Base-by-base conservation (phyloP, 345 rosid species). In the Camelina sativa region DNA sequence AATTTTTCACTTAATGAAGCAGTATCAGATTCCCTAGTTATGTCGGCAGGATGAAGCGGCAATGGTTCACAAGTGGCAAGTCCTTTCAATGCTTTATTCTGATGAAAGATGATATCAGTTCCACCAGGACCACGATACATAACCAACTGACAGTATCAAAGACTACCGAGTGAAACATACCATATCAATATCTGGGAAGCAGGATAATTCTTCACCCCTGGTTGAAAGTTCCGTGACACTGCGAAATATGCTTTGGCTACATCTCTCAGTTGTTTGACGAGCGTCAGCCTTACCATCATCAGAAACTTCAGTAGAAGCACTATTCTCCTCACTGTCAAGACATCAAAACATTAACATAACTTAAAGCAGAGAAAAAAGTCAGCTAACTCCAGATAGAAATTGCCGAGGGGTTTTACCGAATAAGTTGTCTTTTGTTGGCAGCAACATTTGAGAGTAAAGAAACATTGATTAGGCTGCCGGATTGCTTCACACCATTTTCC, bases 11-110 rank as follows among this genome's bases (percentile, higher is more conserved):
- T 57, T 23, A 77, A 59, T 11, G 79, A 56, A 74, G 83, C 72
- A 57, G 83, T 75, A 71, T 67, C 84, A 67, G 71, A 73, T 48
- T 79, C 81, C 77, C 76, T 85, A 71, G 76, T 72, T 60, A 85
- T 66, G 62, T 82, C 81, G 12, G 65, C 65, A 55, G 78, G 73
- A 60, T 80, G 71, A 65, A 65, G 59, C 41, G 85, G 73, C 62
- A 79, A 47, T 47, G 80, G 62, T 75, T 80, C 85, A 76, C 74
- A 75, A 69, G 90, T 74, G 67, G 84, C 86, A 76, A 95, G 80
- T 80, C 96, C 98, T 86, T 88, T 95, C 69, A 95, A 79, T 7
- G 94, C 98, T 81, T 92, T 88, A 65, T 85, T 90, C 99, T 95
- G 72, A 54, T 61, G 53, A 66, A 78, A 71, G 67, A 47, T 76